A percentile compares a stretch with the other conserved stretches of the same genome.
Conservation (phyloP, 2,329 filamentous ascomycete species). For the Penicillium sp. region DNA sequence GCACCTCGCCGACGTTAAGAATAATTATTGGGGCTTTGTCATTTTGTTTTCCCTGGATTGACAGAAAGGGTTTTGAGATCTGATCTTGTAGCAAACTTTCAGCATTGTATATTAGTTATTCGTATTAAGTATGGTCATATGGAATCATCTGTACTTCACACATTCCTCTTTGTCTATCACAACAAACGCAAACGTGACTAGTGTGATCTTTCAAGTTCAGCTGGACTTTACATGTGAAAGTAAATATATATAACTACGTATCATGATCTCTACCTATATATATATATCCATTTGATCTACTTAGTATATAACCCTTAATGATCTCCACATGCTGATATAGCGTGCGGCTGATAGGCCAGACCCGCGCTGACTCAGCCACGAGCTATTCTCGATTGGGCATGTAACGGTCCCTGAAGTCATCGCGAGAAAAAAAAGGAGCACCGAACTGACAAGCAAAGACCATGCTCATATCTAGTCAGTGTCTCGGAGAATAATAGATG, state of each 20-base stretch:
- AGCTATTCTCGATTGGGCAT: conserved; percentile 17
- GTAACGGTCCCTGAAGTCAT: conserved; percentile 21
- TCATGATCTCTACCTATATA: too few species aligned
- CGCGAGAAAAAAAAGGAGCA: conserved; percentile 6
- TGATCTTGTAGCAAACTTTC: conserved; percentile 15
- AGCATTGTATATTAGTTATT: conserved; percentile 9
- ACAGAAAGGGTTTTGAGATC: conserved; percentile 11
- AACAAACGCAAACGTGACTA: too few species aligned
- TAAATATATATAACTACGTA: too few species aligned
- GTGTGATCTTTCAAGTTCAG: too few species aligned
- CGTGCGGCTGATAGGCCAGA: conserved; percentile 10
- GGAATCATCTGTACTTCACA: neutral
- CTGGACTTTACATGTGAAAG: too few species aligned
- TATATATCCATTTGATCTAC: too few species aligned
- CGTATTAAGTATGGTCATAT: conserved; percentile 14
- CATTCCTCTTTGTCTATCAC: neutral
- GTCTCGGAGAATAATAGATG: conserved; percentile 13
- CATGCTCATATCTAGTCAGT: conserved; percentile 1
- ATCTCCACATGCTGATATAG: conserved; percentile 13
- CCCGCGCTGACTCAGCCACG: conserved; percentile 20
- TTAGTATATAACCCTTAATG: too few species aligned
- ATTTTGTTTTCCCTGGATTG: conserved; percentile 13
- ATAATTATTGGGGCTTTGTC: neutral
- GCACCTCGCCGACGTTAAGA: conserved; percentile 30
- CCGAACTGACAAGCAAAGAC: neutral